Percentiles rank a stretch among this genome's conserved stretches.
Conservation (phyloP, 2,329 filamentous ascomycete genomes). For the Phialocephala subalpina region DNA sequence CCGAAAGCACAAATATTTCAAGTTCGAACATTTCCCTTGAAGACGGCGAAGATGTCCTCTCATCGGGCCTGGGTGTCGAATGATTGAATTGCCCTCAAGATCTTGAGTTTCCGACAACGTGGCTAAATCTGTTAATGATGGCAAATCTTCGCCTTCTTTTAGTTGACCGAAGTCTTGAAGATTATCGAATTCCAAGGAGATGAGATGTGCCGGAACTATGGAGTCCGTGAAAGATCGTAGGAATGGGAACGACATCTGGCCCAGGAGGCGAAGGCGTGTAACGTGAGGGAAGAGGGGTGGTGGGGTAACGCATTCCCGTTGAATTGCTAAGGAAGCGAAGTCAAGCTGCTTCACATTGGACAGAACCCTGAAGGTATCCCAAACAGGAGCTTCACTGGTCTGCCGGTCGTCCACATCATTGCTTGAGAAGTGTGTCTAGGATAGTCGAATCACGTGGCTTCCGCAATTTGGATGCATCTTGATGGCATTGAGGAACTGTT, state of each 20-base stretch:
- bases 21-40: background rate
- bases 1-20: background rate
- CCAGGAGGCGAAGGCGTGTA: slow-evolving; percentile 6
- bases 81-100: background rate
- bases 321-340: background rate
- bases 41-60: slow-evolving; percentile 3
- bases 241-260: slow-evolving; percentile 13
- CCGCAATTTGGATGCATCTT: background rate
- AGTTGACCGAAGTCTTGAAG: slow-evolving; percentile 8
- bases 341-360: slow-evolving; percentile 5
- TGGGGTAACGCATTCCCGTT: background rate
- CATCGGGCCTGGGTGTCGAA: slow-evolving; percentile 12
- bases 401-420: background rate
- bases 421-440: slow-evolving; percentile 12
- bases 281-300: slow-evolving; percentile 6
- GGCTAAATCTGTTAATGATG: background rate
- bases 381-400: background rate
- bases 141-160: background rate
- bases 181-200: slow-evolving; percentile 11
- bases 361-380: background rate
- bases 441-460: background rate
- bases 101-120: background rate
- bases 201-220: background rate
- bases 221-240: background rate
- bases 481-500: background rate